Base-by-base conservation (phyloP, 179 eudicot species). In the Silene coronaria region DNA sequence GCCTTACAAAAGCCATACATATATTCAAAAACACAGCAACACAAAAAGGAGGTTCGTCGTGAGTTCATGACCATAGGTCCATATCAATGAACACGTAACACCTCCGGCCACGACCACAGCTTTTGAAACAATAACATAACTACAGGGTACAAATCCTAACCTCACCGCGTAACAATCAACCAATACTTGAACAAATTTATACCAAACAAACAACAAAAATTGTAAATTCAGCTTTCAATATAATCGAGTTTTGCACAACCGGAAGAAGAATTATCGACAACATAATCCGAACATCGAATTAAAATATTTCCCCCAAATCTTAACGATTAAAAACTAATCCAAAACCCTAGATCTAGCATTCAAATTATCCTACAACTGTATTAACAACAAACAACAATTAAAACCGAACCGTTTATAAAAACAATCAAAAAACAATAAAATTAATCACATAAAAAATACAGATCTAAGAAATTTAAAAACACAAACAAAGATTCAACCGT, bases 311-410 rank as follows among this genome's bases (percentile, higher is more conserved):
- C 27, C 16, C 17, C 66, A 5, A 24, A 62, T 1, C 7, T 16
- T 53, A 53, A 0, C n/a, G 17, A 14, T 3, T 0, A 62, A 62
- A 26, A 23, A 22, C 7, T 3, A 66, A 66, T 32, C 26, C 23
- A n/a, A 66, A 66, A 66, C 70, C 70, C 70, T 66, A 66, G 23
- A 66, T 66, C 70, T 66, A 34, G 2, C 1, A 66, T 9, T 7
- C 24, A 34, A 8, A 22, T 34, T 4, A 34, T 6, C 12, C 10
- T 5, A 66, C 26, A n/a, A 34, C 5, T 5, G 5, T 2, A 66
- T 66, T 6, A 66, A 66, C 24, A 7, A 34, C 5, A n/a, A 0
- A n/a, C 8, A 66, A 34, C 51, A 2, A n/a, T 5, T 0, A 0
- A 66, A 32, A 3, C 11, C 1, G 14, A 7, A n/a, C 17, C 8